Evolutionary conservation across 2,329 filamentous ascomycete species (phyloP), one percentile per base, ranked within the genome.

Genomic region (Aschersonia sp.): DNA sequence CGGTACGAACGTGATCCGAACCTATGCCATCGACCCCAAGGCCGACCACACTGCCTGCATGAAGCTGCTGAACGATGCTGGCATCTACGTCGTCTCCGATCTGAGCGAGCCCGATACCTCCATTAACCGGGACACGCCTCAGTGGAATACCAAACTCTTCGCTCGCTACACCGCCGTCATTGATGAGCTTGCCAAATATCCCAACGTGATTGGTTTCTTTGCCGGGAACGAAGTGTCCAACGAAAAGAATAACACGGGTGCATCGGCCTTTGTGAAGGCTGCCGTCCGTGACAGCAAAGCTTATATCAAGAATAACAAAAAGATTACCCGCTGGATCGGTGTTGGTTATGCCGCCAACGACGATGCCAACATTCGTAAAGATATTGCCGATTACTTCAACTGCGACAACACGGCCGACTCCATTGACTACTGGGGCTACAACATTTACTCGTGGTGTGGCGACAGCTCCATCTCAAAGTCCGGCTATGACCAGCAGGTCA

Each of bases 361-460:
- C 57, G 89, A 95, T 65, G 76, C 80, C 41, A 74, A 79, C 29
- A 94, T 95, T 57, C 86, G 92, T 65, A 74, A 74, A 54, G 73
- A 87, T 59, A 79, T 97, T 60, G 86, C 87, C 56, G 71, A 87
- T 62, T 98, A 94, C 77, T 95, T 98, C 72, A 89, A 95, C 75
- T 98, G 92, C 62, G 86, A 89, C 51, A 48, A 58, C 4, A 66
- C 78, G 51, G 62, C 72, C 35, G 69, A 72, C 7, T 60, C 84
- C 51, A 95, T 97, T 55, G 92, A 98, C 68, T 97, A 94, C 74
- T 98, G 89, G 86, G 92, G 92, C 50, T 97, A 97, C 83, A 98
- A 98, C 76, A 95, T 97, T 70, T 98, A 98, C 77, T 94, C 89
- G 47, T 98, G 92, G 92, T 98, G 92, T 65, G 92, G 90, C 56